phyloP scores from a whole-genome alignment of 306 rosid species.

The Vigna unguiculata region DNA sequence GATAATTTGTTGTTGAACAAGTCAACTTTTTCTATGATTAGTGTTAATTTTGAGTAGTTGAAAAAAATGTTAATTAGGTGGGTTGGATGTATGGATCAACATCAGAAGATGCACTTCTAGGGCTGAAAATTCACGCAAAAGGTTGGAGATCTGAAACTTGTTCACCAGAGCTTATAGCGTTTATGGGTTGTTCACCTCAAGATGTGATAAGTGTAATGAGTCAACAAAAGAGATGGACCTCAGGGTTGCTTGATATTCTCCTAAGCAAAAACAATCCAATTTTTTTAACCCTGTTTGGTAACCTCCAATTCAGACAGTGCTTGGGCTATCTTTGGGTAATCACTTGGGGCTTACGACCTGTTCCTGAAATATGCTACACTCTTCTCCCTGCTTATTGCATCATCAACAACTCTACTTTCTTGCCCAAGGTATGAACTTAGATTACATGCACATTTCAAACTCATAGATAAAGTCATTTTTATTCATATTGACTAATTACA shows the following conservation, averaged over 20 bases:
- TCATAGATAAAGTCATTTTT: too few species aligned
- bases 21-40: too few species aligned
- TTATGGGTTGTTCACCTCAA: constrained; percentile 66
- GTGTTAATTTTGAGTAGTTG: not conserved
- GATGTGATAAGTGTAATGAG: constrained; percentile 47
- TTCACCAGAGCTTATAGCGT: constrained; percentile 53
- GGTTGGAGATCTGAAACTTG: constrained; percentile 72
- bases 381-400: constrained; percentile 63
- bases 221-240: constrained; percentile 71
- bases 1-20: too few species aligned
- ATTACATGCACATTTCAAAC: not conserved
- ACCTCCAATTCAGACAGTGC: constrained; percentile 66
- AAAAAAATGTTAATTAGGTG: constrained; percentile 40
- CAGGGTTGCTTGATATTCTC: constrained; percentile 58
- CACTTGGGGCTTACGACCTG: constrained; percentile 49
- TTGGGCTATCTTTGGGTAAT: constrained; percentile 50
- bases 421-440: constrained; percentile 63
- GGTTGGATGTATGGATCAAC: constrained; percentile 62
- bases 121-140: constrained; percentile 57
- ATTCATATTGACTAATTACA: not conserved
- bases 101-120: constrained; percentile 65
- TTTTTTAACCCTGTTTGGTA: constrained; percentile 49
- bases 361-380: constrained; percentile 61
- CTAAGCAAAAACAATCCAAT: constrained; percentile 61
- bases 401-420: constrained; percentile 62